A percentile compares a stretch with the other conserved stretches of the same genome.
phyloP scores from a whole-genome alignment of 805 yeast genomes.

The Ogataea zsoltii region DNA sequence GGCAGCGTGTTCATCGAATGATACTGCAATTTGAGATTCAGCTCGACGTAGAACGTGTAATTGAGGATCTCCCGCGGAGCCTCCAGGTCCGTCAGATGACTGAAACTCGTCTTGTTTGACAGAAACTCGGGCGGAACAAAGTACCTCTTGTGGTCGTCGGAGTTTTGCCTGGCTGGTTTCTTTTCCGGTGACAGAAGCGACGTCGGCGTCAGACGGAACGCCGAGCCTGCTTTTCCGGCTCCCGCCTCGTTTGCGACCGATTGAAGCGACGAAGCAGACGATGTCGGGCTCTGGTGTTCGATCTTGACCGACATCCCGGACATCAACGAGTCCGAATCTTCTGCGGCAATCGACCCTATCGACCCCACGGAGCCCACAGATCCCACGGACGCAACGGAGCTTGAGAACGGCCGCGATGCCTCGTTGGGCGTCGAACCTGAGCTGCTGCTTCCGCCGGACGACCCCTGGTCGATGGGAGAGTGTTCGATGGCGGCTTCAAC shows the following conservation, averaged over 20 bases:
- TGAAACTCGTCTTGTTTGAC: conserved; percentile 21
- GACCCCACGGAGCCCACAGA: neutral
- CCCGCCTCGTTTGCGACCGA: neutral
- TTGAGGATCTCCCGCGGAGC: conserved; percentile 16
- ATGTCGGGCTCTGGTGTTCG: conserved; percentile 8
- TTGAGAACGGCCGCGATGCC: neutral
- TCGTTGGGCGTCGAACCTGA: conserved; percentile 2
- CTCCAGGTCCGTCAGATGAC: conserved; percentile 10
- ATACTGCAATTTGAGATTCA: conserved; percentile 16
- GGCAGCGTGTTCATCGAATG: conserved; percentile 22
- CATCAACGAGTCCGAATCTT: neutral
- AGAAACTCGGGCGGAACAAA: conserved; percentile 20
- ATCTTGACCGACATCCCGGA: neutral
- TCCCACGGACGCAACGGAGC: neutral
- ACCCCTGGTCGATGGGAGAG: neutral
- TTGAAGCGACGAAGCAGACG: conserved; percentile 11
- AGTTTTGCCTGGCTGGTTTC: neutral
- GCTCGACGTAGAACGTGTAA: conserved; percentile 22
- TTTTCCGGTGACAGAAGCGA: conserved; percentile 2
- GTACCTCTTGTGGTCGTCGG: conserved; percentile 3
- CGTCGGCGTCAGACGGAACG: conserved; percentile 1
- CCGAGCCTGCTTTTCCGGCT: neutral
- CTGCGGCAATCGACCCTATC: neutral
- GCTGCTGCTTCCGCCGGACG: conserved; percentile 3
- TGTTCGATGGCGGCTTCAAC: neutral